Conservation (phyloP, 441 rosid genomes). For the Populus hybrid region DNA sequence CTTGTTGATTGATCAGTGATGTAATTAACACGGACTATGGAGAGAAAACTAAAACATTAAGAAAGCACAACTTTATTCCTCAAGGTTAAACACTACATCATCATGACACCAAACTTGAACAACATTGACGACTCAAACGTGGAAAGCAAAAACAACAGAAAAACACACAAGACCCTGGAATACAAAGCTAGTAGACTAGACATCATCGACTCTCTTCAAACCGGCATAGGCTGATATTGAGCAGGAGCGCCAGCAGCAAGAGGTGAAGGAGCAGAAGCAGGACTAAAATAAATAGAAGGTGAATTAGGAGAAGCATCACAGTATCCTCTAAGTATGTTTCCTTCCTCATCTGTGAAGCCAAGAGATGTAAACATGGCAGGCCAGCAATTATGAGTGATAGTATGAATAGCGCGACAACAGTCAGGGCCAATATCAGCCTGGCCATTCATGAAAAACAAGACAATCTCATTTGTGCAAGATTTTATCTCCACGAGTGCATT, state of each 20-base stretch:
- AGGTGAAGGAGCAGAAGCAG: constrained; percentile 30
- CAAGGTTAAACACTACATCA: background rate
- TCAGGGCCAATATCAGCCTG: constrained; percentile 44
- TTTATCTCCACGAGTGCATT: constrained; percentile 50
- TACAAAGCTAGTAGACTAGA: background rate
- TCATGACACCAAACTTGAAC: background rate
- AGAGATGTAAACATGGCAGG: constrained; percentile 51
- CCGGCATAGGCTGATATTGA: background rate
- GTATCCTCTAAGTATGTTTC: constrained; percentile 54
- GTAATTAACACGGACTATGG: background rate
- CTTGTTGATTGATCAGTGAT: background rate
- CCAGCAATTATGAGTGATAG: constrained; percentile 54
- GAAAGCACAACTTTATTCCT: background rate
- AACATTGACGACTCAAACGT: background rate
- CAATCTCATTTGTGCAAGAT: constrained; percentile 54
- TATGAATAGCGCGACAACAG: constrained; percentile 49
- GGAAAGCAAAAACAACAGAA: background rate
- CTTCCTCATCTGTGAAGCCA: constrained; percentile 57
- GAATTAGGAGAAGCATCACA: constrained; percentile 34
- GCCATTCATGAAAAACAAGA: constrained; percentile 51
- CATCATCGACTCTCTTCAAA: background rate
- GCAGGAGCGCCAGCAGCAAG: constrained; percentile 28
- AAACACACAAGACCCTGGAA: background rate
- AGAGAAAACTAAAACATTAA: background rate
- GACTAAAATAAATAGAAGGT: constrained; percentile 17